Evolutionary conservation across 371 early-diverging fungal species (phyloP).

Genomic region (Rhizopus arrhizus): DNA sequence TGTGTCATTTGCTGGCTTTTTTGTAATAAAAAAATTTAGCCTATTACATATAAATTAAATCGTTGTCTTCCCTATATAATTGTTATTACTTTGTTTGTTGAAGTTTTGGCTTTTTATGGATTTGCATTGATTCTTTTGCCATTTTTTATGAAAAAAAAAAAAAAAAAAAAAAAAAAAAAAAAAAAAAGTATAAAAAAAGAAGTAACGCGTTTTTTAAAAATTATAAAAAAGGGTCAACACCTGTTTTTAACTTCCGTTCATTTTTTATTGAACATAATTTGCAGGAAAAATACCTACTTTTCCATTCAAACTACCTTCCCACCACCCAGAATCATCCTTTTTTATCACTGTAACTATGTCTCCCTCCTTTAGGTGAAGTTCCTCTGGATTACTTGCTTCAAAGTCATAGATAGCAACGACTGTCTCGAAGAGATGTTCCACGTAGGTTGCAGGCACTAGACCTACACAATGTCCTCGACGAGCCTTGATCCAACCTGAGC

Average conservation of each 20-base stretch:
- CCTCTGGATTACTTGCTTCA: slow-evolving; percentile 71
- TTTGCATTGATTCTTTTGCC: slow-evolving; percentile 4
- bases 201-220: background rate
- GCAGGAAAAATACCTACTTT: slow-evolving; percentile 82
- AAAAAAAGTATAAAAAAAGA: background rate
- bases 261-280: slow-evolving; percentile 64
- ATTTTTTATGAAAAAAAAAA: background rate
- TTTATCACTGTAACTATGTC: slow-evolving; percentile 68
- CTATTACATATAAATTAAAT: background rate
- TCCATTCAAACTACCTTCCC: slow-evolving; percentile 69
- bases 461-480: slow-evolving; percentile 44
- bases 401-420: slow-evolving; percentile 82
- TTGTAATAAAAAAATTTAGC: background rate
- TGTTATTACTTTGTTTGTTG: slow-evolving; percentile 28
- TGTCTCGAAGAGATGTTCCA: slow-evolving; percentile 40
- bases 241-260: background rate
- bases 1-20: slow-evolving; percentile 5
- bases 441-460: slow-evolving; percentile 72
- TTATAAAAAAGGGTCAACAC: background rate
- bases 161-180: slow-evolving; percentile 5
- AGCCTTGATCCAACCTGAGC: slow-evolving; percentile 82
- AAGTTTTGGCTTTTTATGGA: slow-evolving; percentile 22
- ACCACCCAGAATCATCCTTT: slow-evolving; percentile 76
- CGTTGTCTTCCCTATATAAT: background rate
- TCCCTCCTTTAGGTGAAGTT: slow-evolving; percentile 70